Evolutionary conservation across 441 rosid species (phyloP), one percentile per base, ranked within the genome.

Genomic region (Kokia cookei): DNA sequence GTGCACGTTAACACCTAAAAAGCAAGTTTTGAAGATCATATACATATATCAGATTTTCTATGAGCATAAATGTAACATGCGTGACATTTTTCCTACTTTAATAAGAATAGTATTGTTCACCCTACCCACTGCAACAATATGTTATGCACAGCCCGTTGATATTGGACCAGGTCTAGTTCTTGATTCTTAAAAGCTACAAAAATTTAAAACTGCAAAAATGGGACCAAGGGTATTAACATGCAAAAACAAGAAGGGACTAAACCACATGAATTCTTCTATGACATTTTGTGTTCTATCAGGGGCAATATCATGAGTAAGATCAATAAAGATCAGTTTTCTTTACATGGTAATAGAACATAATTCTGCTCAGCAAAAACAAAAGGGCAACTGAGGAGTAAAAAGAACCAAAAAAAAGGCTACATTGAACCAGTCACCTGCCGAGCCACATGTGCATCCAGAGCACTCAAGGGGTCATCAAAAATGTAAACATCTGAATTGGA

Each of bases 381-480:
- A 68, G 72, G 13, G 42, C 45, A 69, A 66, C 40, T 45, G 48
- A 37, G 32, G 63, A 35, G 27, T 29, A 42, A 71, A 60, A 45
- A 27, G 26, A 43, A 64, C 11, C 17, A 62, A 61, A 17, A 47
- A 72, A 6, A 45, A 11, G 6, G 68, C 65, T 62, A 50, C 29
- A 45, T 8, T 8, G 45, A 22, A 73, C 45, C 48, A 53, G 51
- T 73, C 86, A 94, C 98, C 97, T 92, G 97, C 77, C 90, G 96
- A 76, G 85, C 97, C 69, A 94, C 98, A 72, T 92, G 97, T 58
- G 98, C 97, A 81, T 94, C 98, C 61, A 94, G 86, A 74, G 98
- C 97, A 86, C 98, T 94, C 76, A 94, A 88, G 58, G 98, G 98
- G 69, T 94, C 98, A 85, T 94, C 98, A 69, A 94, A 90, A 69